Base-by-base conservation (phyloP, 306 rosid genomes). In the Trifolium subterraneum region DNA sequence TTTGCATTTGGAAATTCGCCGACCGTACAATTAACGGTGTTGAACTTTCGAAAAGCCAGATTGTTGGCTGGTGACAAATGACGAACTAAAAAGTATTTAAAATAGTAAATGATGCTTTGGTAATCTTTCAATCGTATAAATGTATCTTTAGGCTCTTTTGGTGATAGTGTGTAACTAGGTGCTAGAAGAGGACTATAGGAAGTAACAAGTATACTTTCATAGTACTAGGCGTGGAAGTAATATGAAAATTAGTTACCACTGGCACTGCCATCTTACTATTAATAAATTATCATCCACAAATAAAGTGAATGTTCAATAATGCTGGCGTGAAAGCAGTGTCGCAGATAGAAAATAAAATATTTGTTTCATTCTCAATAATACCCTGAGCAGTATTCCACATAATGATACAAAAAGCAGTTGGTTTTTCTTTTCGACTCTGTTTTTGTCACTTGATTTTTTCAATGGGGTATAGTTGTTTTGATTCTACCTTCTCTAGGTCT, bases 1-100 rank as follows among this genome's bases (percentile, higher is more conserved):
- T 64, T 64, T 64, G 22, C 15, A 41, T 68, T 64, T 31, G 12
- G 50, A 31, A 31, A 73, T 47, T 61, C 45, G 42, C 61, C 7
- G 45, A 44, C 60, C 62, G 16, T 50, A 55, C 7, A 64, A 31
- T 31, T 42, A 42, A 38, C 31, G 71, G 36, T 25, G 70, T 25
- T 71, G 25, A 62, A 47, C 39, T 51, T 70, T 58, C 7, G 5
- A 20, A 42, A 69, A 68, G 73, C 58, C 60, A 59, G 55, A 19
- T 41, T 23, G 1, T 18, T 73, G 68, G 20, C 60, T 19, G 60
- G 50, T n/a, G 10, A 47, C 16, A 68, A 45, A 39, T 13, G 47
- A 54, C 39, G 9, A 52, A 14, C 23, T 8, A n/a, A 33, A 3
- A 33, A 62, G 38, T 31, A 38, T 52, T 58, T 1, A 8, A 55